phyloP scores from a whole-genome alignment of 2,329 filamentous ascomycete genomes.

The Berkeleyomyces basicola region DNA sequence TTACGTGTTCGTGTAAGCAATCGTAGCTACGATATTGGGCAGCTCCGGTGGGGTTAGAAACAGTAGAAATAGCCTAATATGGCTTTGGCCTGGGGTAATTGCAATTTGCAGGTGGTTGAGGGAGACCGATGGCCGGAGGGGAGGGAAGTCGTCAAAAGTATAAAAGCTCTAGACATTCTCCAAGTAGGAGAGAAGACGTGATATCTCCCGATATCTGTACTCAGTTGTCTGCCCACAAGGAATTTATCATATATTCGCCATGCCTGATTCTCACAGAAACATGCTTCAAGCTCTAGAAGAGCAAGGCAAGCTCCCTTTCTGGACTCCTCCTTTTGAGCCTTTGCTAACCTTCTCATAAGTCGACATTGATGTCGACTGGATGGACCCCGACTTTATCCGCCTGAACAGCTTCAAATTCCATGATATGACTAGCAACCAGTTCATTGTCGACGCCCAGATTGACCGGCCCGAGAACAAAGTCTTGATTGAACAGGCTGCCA shows the following conservation, averaged over 20 bases:
- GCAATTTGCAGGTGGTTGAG: no score
- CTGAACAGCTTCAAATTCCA: slow-evolving; percentile 28
- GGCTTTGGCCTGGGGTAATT: no score
- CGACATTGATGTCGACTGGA: slow-evolving; percentile 35
- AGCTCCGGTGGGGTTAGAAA: no score
- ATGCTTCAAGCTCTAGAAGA: slow-evolving; percentile 2
- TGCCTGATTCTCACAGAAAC: neutral
- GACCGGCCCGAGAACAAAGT: slow-evolving; percentile 27
- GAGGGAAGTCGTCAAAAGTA: no score
- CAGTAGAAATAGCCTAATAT: no score
- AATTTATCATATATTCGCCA: neutral
- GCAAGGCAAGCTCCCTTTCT: neutral
- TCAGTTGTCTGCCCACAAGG: neutral
- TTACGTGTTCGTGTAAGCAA: no score
- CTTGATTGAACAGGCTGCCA: slow-evolving; percentile 25
- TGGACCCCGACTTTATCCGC: slow-evolving; percentile 32
- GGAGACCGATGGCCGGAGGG: no score
- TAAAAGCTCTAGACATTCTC: no score
- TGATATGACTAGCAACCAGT: slow-evolving; percentile 35
- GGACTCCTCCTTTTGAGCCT: neutral
- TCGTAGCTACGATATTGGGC: no score
- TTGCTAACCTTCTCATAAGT: slow-evolving; percentile 20
- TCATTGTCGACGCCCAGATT: slow-evolving; percentile 31
- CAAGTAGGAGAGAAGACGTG: no score
- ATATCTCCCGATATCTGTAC: neutral